phyloP scores from a whole-genome alignment of 2,329 filamentous ascomycete species.

The Incumbomyces delicatus region DNA sequence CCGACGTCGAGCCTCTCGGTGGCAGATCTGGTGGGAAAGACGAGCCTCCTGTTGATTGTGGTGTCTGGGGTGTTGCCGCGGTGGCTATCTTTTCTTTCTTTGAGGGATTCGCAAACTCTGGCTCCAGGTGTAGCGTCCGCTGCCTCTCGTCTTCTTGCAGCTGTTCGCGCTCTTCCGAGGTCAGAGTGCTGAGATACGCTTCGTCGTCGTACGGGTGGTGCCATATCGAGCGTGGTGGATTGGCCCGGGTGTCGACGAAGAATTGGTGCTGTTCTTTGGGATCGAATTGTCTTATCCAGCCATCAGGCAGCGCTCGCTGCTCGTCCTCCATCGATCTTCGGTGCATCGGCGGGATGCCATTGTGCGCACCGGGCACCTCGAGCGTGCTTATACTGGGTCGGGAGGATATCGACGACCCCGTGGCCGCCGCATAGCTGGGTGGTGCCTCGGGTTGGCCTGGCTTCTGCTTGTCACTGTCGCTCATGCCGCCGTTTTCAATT shows the following conservation, averaged over 20 bases:
- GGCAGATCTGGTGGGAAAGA: slow-evolving; percentile 5
- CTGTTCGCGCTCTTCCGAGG: slow-evolving; percentile 40
- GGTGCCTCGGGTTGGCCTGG: slow-evolving; percentile 20
- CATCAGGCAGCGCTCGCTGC: slow-evolving; percentile 42
- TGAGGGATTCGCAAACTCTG: slow-evolving; percentile 10
- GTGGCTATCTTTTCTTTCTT: slow-evolving; percentile 17
- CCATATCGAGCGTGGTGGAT: slow-evolving; percentile 51
- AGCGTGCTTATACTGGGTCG: slow-evolving; percentile 16
- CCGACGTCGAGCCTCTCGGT: slow-evolving; percentile 12
- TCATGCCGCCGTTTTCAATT: too few species aligned
- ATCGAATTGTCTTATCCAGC: slow-evolving; percentile 51
- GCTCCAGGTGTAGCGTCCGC: slow-evolving; percentile 24
- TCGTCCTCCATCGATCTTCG: slow-evolving; percentile 56
- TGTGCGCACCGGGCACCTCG: slow-evolving; percentile 27
- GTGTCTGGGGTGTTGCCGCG: slow-evolving; percentile 20
- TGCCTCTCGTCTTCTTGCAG: slow-evolving; percentile 28
- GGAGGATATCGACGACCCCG: slow-evolving; percentile 15
- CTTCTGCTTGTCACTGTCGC: too few species aligned
- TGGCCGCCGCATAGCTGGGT: slow-evolving; percentile 29
- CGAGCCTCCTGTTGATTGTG: background rate
- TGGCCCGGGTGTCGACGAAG: slow-evolving; percentile 49
- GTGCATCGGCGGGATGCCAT: slow-evolving; percentile 43
- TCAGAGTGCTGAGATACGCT: slow-evolving; percentile 40
- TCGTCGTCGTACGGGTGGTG: slow-evolving; percentile 53
- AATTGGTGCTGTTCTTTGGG: slow-evolving; percentile 47